Conservation (phyloP, 1,284 basidiomycete species). For the Cutaneotrichosporon sp. region DNA sequence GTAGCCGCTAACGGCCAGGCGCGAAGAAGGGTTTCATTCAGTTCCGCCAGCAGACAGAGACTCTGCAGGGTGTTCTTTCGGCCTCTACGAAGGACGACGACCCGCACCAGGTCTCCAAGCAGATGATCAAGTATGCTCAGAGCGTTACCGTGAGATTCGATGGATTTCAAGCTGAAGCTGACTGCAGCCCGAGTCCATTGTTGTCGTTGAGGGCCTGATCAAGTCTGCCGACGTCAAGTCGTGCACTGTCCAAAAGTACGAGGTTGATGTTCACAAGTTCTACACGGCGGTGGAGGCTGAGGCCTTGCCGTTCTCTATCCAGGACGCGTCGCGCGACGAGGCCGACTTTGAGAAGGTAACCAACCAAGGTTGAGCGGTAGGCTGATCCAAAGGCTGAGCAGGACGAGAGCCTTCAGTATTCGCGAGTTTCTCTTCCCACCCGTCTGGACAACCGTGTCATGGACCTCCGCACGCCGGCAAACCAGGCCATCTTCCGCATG, state of each 20-base stretch:
- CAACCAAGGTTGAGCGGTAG: neutral
- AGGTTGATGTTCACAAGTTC: conserved; percentile 79
- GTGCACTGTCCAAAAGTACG: conserved; percentile 79
- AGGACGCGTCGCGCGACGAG: conserved; percentile 85
- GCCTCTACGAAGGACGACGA: conserved; percentile 52
- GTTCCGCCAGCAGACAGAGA: conserved; percentile 81
- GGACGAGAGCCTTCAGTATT: conserved; percentile 52
- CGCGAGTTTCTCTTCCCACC: conserved; percentile 75
- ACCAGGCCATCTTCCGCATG: conserved; percentile 92
- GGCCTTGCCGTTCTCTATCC: conserved; percentile 80
- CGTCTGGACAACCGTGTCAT: conserved; percentile 92
- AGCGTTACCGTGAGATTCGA: conserved; percentile 53
- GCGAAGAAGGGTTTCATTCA: conserved; percentile 92
- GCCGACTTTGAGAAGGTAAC: conserved; percentile 55
- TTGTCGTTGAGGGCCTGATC: conserved; percentile 77
- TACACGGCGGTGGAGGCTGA: conserved; percentile 74
- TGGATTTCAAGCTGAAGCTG: conserved; percentile 5
- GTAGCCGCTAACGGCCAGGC: conserved; percentile 31
- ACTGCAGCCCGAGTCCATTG: conserved; percentile 74
- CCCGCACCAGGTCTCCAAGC: conserved; percentile 82
- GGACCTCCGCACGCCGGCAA: conserved; percentile 92
- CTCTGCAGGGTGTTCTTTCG: conserved; percentile 80
- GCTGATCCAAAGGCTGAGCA: conserved; percentile 46
- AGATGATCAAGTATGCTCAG: conserved; percentile 94
- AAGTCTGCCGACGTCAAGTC: conserved; percentile 87